These are phyloP conservation scores for Saturnispora besseyi DNA, from an alignment of 805 yeast species.

Conservation along the genomic window DNA sequence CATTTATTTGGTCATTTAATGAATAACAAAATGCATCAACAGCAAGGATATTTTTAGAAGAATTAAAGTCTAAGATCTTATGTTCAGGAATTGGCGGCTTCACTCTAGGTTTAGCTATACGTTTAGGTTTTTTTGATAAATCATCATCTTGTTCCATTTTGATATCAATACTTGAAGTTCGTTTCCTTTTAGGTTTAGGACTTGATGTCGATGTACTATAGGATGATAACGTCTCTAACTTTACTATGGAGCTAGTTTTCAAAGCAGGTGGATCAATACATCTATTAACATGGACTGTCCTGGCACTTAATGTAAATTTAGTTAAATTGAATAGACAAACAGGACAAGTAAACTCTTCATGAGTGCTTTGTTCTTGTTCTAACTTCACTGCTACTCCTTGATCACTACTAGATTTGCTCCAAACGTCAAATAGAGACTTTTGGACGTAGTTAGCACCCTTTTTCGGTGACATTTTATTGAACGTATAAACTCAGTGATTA, in stretches of 20 bases:
- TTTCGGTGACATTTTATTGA: neutral
- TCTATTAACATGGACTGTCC: slow-evolving; percentile 47
- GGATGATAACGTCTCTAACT: neutral
- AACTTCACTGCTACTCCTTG: slow-evolving; percentile 2
- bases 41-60: slow-evolving; percentile 28
- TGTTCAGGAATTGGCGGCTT: slow-evolving; percentile 42
- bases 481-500: neutral
- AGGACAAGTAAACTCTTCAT: slow-evolving; percentile 36
- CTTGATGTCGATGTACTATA: neutral
- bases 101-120: slow-evolving; percentile 11
- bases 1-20: slow-evolving; percentile 35
- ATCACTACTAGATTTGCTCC: neutral
- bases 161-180: neutral
- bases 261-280: slow-evolving; percentile 32
- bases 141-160: neutral
- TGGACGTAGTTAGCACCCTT: neutral
- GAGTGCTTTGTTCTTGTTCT: slow-evolving; percentile 7
- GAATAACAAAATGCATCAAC: slow-evolving; percentile 62
- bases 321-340: slow-evolving; percentile 38
- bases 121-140: neutral
- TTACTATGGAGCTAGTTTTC: neutral
- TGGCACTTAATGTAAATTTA: slow-evolving; percentile 30
- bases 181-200: neutral
- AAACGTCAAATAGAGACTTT: slow-evolving; percentile 2
- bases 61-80: slow-evolving; percentile 40